Percentiles rank a stretch among this genome's conserved stretches.
These are phyloP conservation scores for Podaxis sp. DNA, from an alignment of 768 basidiomycete species.

Conservation along the genomic window DNA sequence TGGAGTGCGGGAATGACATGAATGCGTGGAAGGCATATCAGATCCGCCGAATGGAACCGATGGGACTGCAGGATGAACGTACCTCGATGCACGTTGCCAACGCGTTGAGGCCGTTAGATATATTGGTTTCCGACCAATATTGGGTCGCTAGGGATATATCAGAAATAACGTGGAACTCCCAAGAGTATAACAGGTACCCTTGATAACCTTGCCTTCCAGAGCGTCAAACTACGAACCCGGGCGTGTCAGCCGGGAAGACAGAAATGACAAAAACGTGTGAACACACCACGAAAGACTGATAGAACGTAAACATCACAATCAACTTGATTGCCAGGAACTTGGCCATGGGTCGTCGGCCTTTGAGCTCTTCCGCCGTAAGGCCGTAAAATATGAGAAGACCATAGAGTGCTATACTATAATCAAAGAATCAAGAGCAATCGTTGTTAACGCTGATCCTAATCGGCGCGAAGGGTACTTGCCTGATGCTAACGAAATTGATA, in stretches of 20 bases:
- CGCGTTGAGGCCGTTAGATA: conserved; percentile 81
- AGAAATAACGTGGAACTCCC: background rate
- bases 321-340: conserved; percentile 89
- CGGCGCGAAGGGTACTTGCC: conserved; percentile 35
- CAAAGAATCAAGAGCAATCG: background rate
- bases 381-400: conserved; percentile 84
- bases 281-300: conserved; percentile 75
- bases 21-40: background rate
- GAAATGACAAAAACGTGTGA: background rate
- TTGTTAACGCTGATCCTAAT: background rate
- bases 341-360: conserved; percentile 69
- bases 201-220: conserved; percentile 67
- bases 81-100: conserved; percentile 85
- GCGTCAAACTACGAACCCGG: conserved; percentile 49
- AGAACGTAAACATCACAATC: conserved; percentile 87
- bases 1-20: background rate
- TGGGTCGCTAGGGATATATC: conserved; percentile 46
- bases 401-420: conserved; percentile 75
- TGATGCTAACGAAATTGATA: conserved; percentile 81
- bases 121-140: conserved; percentile 84
- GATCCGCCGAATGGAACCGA: conserved; percentile 1
- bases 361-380: conserved; percentile 77
- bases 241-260: background rate
- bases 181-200: conserved; percentile 37
- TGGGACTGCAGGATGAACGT: conserved; percentile 11